Conservation (phyloP, 2,329 filamentous ascomycete species). For the Alternaria ventricosa region DNA sequence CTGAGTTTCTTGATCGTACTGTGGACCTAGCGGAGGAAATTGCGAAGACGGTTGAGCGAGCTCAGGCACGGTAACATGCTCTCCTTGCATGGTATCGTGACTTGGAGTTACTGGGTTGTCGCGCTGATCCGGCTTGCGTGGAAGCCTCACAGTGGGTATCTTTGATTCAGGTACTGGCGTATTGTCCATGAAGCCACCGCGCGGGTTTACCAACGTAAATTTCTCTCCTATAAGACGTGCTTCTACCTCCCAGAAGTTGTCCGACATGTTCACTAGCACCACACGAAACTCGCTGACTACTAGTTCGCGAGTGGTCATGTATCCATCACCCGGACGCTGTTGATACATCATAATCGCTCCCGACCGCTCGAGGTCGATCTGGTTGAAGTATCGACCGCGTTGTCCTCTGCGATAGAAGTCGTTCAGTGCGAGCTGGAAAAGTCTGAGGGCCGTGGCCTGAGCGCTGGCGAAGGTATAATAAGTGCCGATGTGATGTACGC, state of each 20-base stretch:
- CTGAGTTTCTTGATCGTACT: constrained; percentile 1
- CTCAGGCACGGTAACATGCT: not conserved
- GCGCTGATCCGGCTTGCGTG: not conserved
- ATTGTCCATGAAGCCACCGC: not conserved
- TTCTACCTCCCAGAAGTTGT: not conserved
- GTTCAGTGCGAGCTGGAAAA: not conserved
- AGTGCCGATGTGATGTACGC: not conserved
- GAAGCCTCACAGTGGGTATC: not conserved
- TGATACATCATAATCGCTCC: constrained; percentile 1
- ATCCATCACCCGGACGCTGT: not conserved
- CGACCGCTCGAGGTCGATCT: not conserved
- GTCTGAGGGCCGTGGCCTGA: not conserved
- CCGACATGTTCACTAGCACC: not conserved
- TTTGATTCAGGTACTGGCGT: not conserved
- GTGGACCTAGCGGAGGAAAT: not conserved
- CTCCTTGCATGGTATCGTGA: not conserved
- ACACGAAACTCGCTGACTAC: constrained; percentile 1
- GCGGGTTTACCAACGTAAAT: not conserved
- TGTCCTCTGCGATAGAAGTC: not conserved
- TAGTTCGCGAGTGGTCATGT: not conserved
- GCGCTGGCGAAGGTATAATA: not conserved
- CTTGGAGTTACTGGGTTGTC: not conserved
- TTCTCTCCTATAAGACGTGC: not conserved
- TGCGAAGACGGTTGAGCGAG: no score
- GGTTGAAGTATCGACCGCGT: not conserved